A percentile compares a stretch with the other conserved stretches of the same genome.
phyloP scores from a whole-genome alignment of 345 rosid species.

The Erysimum cheiranthoides region DNA sequence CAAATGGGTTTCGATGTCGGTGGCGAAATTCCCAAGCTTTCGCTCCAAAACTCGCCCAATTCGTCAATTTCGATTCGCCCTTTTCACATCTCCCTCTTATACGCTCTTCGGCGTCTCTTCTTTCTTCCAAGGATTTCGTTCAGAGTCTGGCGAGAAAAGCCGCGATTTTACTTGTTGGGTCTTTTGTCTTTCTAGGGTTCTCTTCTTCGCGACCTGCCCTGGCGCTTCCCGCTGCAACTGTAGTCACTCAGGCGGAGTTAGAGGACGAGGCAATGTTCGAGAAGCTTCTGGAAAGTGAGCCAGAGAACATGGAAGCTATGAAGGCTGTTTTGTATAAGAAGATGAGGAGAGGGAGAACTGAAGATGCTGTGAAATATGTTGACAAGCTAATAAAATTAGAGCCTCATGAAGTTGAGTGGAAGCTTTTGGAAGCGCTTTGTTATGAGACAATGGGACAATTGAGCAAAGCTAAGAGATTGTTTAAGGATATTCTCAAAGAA shows the following conservation, averaged over 20 bases:
- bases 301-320: conserved; percentile 70
- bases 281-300: conserved; percentile 70
- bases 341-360: conserved; percentile 75
- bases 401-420: conserved; percentile 88
- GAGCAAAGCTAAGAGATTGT: conserved; percentile 67
- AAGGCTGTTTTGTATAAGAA: conserved; percentile 71
- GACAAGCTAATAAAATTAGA: conserved; percentile 66
- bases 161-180: conserved; percentile 62
- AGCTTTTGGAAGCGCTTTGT: conserved; percentile 85
- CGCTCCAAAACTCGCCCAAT: conserved; percentile 37
- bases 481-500: conserved; percentile 66
- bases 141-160: conserved; percentile 48
- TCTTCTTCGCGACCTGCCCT: conserved; percentile 52
- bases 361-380: conserved; percentile 70
- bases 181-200: conserved; percentile 59
- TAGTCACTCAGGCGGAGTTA: conserved; percentile 47
- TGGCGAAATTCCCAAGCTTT: conserved; percentile 36
- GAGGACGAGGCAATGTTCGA: conserved; percentile 65
- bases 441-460: conserved; percentile 79
- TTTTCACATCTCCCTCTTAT: conserved; percentile 34
- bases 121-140: conserved; percentile 42
- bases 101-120: conserved; percentile 24
- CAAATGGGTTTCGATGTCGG: conserved; percentile 20
- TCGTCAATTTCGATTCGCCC: conserved; percentile 29
- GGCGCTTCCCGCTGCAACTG: conserved; percentile 51